A percentile compares a stretch with the other conserved stretches of the same genome.
Evolutionary conservation across 441 rosid species (phyloP).

Genomic region (Jatropha multifida): DNA sequence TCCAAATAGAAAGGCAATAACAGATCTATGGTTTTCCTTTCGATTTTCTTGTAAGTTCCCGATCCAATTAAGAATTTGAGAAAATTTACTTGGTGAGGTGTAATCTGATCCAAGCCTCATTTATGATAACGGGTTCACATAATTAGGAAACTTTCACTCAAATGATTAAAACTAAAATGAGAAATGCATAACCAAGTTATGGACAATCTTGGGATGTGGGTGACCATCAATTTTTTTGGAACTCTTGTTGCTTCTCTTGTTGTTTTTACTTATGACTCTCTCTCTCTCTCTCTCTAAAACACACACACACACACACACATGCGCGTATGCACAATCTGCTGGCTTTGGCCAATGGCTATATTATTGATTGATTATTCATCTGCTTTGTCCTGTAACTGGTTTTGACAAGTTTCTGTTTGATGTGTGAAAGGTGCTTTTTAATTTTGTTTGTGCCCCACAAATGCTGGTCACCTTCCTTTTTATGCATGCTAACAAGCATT

Average conservation of each 20-base stretch:
- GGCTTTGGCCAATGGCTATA: not conserved
- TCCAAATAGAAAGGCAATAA: not conserved
- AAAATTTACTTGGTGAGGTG: not conserved
- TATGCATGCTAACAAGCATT: not conserved
- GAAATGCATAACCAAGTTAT: not conserved
- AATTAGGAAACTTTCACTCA: not conserved
- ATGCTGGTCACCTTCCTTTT: not conserved
- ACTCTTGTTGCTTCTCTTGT: not conserved
- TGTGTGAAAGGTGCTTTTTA: not conserved
- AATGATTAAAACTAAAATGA: not conserved
- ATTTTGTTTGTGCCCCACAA: not conserved
- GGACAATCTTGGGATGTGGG: not conserved
- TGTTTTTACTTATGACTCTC: not conserved
- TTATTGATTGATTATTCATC: not conserved
- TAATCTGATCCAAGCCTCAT: not conserved
- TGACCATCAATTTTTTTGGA: not conserved
- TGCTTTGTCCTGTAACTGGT: not conserved
- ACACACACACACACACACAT: too few species aligned
- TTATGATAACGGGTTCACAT: not conserved
- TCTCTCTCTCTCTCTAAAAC: not conserved
- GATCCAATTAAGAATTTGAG: not conserved
- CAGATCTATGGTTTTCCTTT: too few species aligned
- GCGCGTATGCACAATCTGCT: too few species aligned
- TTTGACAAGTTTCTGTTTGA: not conserved
- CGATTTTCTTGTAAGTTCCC: too few species aligned